Conservation (phyloP, 345 rosid genomes). For the Turritis glabra region DNA sequence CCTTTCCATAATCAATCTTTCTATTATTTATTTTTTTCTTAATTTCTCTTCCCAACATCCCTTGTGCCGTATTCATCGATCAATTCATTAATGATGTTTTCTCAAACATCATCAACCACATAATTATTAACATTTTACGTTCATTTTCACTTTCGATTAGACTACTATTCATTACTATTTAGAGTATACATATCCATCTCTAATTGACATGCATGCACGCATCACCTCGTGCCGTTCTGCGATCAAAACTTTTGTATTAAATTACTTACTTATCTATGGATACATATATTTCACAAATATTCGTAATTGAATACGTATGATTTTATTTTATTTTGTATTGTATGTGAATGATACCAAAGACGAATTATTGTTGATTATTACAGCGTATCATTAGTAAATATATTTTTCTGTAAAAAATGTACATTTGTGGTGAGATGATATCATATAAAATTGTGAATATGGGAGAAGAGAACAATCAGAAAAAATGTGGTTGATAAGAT, state of each 20-base stretch:
- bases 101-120: conserved; percentile 15
- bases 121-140: neutral
- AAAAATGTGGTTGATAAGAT: too few species aligned
- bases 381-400: too few species aligned
- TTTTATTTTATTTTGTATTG: neutral
- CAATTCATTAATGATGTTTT: neutral
- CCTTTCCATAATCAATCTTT: conserved; percentile 22
- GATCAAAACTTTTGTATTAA: neutral
- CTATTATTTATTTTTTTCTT: neutral
- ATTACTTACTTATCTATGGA: neutral
- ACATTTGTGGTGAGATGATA: too few species aligned
- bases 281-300: neutral
- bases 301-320: neutral
- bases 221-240: conserved; percentile 10
- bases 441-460: too few species aligned
- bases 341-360: too few species aligned
- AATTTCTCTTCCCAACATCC: conserved; percentile 6
- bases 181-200: conserved; percentile 7
- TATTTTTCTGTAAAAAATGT: too few species aligned
- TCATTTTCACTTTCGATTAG: neutral
- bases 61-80: conserved; percentile 26
- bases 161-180: neutral
- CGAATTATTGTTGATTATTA: neutral
- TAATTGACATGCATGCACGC: conserved; percentile 15
- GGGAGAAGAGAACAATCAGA: too few species aligned